phyloP scores from a whole-genome alignment of 106 monocot species.

The Hemerocallis citrina region DNA sequence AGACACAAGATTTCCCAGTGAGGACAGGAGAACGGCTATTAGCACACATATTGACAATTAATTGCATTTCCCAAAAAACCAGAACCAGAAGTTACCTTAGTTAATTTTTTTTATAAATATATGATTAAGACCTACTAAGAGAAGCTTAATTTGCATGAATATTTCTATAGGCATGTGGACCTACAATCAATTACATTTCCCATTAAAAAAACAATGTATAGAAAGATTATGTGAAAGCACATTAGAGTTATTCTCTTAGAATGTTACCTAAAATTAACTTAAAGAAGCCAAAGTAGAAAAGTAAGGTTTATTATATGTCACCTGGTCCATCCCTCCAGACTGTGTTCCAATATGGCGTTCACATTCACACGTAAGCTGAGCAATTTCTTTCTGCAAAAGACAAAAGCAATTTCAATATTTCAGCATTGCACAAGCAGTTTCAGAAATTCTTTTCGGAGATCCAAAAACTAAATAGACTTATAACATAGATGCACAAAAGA shows the following conservation, averaged over 20 bases:
- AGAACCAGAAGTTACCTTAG: too few species aligned
- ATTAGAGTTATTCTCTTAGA: background rate
- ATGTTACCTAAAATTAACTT: background rate
- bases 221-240: background rate
- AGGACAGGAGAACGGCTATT: too few species aligned
- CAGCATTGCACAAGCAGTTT: background rate
- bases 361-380: conserved; percentile 96
- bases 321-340: conserved; percentile 99
- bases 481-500: background rate
- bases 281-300: background rate
- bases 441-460: background rate
- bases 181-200: background rate
- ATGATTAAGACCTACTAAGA: too few species aligned
- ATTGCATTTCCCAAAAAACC: too few species aligned
- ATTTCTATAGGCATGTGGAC: background rate
- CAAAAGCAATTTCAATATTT: background rate
- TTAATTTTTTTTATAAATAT: too few species aligned
- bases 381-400: conserved; percentile 91
- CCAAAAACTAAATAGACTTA: background rate
- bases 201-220: background rate
- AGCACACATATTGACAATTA: too few species aligned
- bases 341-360: conserved; percentile 98
- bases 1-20: too few species aligned
- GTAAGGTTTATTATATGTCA: conserved; percentile 5
- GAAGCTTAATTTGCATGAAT: background rate